Evolutionary conservation across 2,329 filamentous ascomycete genomes (phyloP).

Genomic region (Venturia effusa): DNA sequence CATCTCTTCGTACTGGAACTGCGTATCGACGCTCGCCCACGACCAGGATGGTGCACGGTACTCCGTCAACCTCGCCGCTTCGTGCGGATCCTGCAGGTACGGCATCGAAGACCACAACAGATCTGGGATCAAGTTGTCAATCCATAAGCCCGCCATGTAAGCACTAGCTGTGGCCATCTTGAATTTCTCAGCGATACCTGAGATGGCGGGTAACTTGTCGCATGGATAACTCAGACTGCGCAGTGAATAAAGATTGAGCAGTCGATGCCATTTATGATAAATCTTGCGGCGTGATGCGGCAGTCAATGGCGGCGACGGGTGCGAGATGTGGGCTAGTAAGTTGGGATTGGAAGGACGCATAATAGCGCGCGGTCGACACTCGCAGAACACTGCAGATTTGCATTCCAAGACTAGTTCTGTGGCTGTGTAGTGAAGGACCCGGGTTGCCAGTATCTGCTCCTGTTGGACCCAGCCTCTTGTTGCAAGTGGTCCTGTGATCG

Average conservation of each 20-base stretch:
- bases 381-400: conserved; percentile 1
- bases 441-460: conserved; percentile 10
- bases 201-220: conserved; percentile 9
- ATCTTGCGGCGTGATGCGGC: background rate
- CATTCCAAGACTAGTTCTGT: conserved; percentile 11
- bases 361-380: background rate
- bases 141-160: conserved; percentile 10
- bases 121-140: background rate
- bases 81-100: background rate
- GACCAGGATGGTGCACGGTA: conserved; percentile 6
- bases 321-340: background rate
- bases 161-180: background rate
- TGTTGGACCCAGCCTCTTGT: conserved; percentile 9
- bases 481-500: background rate
- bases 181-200: conserved; percentile 3
- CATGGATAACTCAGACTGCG: background rate
- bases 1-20: conserved; percentile 3
- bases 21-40: conserved; percentile 2
- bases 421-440: conserved; percentile 9
- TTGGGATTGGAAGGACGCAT: background rate
- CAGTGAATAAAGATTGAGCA: conserved; percentile 3
- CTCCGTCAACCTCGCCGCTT: background rate
- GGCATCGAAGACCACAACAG: conserved; percentile 4
- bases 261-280: background rate
- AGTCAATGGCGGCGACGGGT: background rate